Base-by-base conservation (phyloP, 352 stramenopile species). In the Hyaloperonospora brassicae region DNA sequence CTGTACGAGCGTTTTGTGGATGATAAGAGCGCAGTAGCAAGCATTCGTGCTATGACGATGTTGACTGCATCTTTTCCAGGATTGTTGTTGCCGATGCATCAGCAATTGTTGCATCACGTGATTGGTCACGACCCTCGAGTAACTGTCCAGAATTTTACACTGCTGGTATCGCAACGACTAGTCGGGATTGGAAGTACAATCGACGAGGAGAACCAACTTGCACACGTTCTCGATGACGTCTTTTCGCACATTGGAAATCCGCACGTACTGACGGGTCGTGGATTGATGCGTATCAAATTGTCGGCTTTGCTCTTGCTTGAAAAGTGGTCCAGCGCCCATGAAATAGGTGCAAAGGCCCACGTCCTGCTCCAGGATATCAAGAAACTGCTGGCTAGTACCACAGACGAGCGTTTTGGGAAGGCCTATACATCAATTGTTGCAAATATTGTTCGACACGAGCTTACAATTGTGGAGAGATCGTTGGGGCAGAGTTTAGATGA, bases 1-100 rank as follows among this genome's bases (percentile, higher is more conserved):
- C 36, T 69, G 30, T 84, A 77, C 42, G 62, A 80, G n/a, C 31
- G 43, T 22, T 14, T 70, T 1, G 64, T 55, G 22, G 64, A 72
- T 52, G 64, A 72, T 35, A 64, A 68, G 30, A 62, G 58, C 36
- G 70, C 67, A 5, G 49, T 76, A 3, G 52, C 48, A 9, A 65
- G 52, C 24, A 8, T 76, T 3, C 61, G 64, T 17, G 51, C 57
- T 0, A 74, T 76, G 64, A 72, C 67, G 34, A 64, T 59, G 25
- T 25, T 79, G 36, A 63, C 52, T 5, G 47, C 54, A 47, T 34
- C 51, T 0, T 65, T 68, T 42, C 56, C 54, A 6, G 45, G 25
- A 10, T 24, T 25, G 13, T 52, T 77, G 27, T 42, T 68, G 12
- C 24, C 12, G 12, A 48, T 62, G 34, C 68, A 77, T 24, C 55